Evolutionary conservation across 495 filamentous ascomycete species (phyloP).

Genomic region (Tuber calosporum): DNA sequence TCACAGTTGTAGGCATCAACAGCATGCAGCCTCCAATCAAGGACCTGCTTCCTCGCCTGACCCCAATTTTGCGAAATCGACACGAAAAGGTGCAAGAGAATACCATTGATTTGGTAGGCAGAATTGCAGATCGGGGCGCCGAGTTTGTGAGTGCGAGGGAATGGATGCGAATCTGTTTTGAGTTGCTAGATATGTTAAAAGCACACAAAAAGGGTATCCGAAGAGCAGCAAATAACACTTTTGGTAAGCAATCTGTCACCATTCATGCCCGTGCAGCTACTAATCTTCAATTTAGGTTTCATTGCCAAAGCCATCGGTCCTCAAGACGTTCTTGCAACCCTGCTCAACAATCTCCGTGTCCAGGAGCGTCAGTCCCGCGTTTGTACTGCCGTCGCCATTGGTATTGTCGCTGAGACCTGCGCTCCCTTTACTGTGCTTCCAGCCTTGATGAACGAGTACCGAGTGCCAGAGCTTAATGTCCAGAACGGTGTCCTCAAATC

Average conservation of each 20-base stretch:
- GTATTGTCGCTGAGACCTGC: slow-evolving; percentile 99
- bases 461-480: slow-evolving; percentile 95
- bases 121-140: slow-evolving; percentile 94
- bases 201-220: slow-evolving; percentile 99
- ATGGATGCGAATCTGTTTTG: slow-evolving; percentile 99
- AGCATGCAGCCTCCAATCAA: slow-evolving; percentile 99
- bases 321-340: slow-evolving; percentile 89
- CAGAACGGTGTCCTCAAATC: slow-evolving; percentile 98
- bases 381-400: slow-evolving; percentile 96
- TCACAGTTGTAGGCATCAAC: slow-evolving; percentile 95
- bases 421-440: slow-evolving; percentile 98
- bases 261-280: background rate
- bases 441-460: slow-evolving; percentile 98
- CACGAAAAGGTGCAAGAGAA: slow-evolving; percentile 99
- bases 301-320: slow-evolving; percentile 99
- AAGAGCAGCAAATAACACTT: slow-evolving; percentile 98
- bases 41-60: slow-evolving; percentile 89
- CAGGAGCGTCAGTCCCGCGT: slow-evolving; percentile 97
- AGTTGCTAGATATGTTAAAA: slow-evolving; percentile 98
- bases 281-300: slow-evolving; percentile 52
- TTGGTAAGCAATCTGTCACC: slow-evolving; percentile 47
- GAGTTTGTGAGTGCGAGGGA: slow-evolving; percentile 94
- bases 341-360: slow-evolving; percentile 93
- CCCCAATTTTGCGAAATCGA: slow-evolving; percentile 92
- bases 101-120: slow-evolving; percentile 97